A percentile compares a stretch with the other conserved stretches of the same genome.
Evolutionary conservation across 192 early-diverging fungal species (phyloP).

Genomic region (Chytriomyces sp.): DNA sequence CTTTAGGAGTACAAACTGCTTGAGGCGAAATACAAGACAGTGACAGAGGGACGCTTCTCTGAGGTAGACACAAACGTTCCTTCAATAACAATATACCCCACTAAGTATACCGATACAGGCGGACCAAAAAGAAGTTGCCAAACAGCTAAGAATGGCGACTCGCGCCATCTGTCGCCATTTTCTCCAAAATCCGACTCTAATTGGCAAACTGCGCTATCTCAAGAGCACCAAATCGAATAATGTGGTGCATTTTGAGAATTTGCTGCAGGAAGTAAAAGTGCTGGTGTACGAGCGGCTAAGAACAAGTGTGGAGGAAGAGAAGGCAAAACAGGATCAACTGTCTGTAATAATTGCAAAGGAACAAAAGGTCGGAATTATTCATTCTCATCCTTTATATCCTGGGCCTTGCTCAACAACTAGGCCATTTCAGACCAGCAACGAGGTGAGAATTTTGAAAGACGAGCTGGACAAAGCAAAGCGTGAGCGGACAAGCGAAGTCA

Average conservation of each 20-base stretch:
- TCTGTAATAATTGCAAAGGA: constrained; percentile 58
- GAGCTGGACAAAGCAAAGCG: constrained; percentile 57
- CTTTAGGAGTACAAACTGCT: constrained; percentile 46
- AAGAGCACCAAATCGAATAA: constrained; percentile 39
- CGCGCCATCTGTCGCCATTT: constrained; percentile 48
- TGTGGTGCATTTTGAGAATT: constrained; percentile 46
- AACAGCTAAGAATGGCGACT: constrained; percentile 38
- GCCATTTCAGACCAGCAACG: constrained; percentile 45
- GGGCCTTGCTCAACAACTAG: background rate
- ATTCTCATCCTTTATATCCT: background rate
- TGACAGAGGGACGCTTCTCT: constrained; percentile 29
- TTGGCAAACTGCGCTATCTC: constrained; percentile 51
- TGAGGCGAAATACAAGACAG: constrained; percentile 45
- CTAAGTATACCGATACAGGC: constrained; percentile 19
- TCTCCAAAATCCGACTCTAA: constrained; percentile 45
- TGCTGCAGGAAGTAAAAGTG: constrained; percentile 54
- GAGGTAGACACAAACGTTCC: constrained; percentile 10
- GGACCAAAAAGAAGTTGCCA: constrained; percentile 44
- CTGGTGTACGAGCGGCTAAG: constrained; percentile 55
- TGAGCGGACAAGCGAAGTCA: constrained; percentile 53
- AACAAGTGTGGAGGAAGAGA: constrained; percentile 59
- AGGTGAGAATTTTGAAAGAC: constrained; percentile 43
- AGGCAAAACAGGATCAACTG: constrained; percentile 53
- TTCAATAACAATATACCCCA: background rate
- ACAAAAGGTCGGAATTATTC: constrained; percentile 45